Evolutionary conservation across 2,329 filamentous ascomycete genomes (phyloP).

Genomic region (Colletotrichum horii): DNA sequence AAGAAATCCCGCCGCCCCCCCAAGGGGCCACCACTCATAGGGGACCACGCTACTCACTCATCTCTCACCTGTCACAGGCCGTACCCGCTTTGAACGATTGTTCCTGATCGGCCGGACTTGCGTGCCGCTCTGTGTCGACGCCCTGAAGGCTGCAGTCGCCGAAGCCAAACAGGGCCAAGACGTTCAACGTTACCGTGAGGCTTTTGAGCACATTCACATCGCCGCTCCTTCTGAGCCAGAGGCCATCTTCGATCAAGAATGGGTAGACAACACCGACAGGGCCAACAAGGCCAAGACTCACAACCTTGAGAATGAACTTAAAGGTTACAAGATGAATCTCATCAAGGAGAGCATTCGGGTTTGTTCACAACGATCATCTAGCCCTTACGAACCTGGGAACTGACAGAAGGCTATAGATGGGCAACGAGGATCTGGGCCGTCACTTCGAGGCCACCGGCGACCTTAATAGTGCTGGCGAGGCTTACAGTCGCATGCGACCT

Average conservation of each 20-base stretch:
- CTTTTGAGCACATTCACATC: constrained; percentile 67
- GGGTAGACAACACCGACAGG: constrained; percentile 73
- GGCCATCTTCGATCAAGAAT: constrained; percentile 70
- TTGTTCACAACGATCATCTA: constrained; percentile 31
- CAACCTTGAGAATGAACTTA: constrained; percentile 83
- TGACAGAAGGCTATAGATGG: constrained; percentile 69
- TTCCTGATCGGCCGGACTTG: constrained; percentile 82
- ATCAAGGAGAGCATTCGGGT: constrained; percentile 97
- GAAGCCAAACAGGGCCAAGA: constrained; percentile 82
- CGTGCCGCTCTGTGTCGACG: constrained; percentile 77
- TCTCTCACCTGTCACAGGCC: constrained; percentile 55
- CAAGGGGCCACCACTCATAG: not conserved
- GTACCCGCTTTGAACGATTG: constrained; percentile 81
- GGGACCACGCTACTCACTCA: not conserved
- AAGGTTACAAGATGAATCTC: constrained; percentile 94
- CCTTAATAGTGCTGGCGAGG: constrained; percentile 73
- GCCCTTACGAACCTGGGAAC: not conserved
- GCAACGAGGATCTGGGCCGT: constrained; percentile 87
- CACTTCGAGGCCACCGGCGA: constrained; percentile 84
- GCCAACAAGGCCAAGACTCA: constrained; percentile 73
- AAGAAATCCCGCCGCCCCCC: constrained; percentile 1
- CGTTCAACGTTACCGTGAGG: constrained; percentile 71
- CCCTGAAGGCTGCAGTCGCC: constrained; percentile 75
- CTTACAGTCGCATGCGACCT: constrained; percentile 86
- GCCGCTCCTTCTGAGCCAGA: constrained; percentile 72